Evolutionary conservation across 306 rosid species (phyloP), one percentile per base, ranked within the genome.

Genomic region (Begonia loranthoides): DNA sequence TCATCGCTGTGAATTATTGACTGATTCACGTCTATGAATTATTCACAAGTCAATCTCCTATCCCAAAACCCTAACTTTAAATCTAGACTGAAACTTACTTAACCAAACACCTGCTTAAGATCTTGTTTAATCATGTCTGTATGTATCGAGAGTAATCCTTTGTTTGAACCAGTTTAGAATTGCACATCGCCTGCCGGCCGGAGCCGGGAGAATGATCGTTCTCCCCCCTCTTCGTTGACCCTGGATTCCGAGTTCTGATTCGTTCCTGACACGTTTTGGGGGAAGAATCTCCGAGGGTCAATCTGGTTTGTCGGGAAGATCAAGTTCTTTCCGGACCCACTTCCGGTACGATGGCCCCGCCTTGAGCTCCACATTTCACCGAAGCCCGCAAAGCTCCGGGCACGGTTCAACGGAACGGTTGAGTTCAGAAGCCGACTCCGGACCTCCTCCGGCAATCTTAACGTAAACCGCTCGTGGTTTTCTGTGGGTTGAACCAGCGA

Each of bases 371-470:
- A 34, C 45, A 16, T 4, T 47, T 54, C 49, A 46, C 41, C 54
- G 10, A 59, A 33, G 16, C 13, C 54, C 63, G 34, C 63, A 38
- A 55, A 59, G 33, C 65, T 61, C 58, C 58, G 52, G 28, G 66
- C 58, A 2, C 58, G 52, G 11, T 61, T 61, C 52, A 61, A 21
- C 14, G 36, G 3, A 1, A 28, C 36, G 36, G 45, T 52, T 41
- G 52, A 51, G 15, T 52, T 61, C 66, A 61, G 1, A 19, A 61
- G 17, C 45, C 44, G 58, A 12, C 21, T 61, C 36, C 52, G 40
- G 9, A 52, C 45, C 45, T 52, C 66, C 52, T 24, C 58, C 52
- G 66, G 66, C 39, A 52, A 61, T 12, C 58, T 51, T 45, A 61
- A 10, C 10, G 66, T 61, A 61, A 22, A 61, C 45, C 66, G 4